These are phyloP conservation scores for Chamaecyparis obtusa DNA, from an alignment of 75 land plant genomes.

Conservation along the genomic window DNA sequence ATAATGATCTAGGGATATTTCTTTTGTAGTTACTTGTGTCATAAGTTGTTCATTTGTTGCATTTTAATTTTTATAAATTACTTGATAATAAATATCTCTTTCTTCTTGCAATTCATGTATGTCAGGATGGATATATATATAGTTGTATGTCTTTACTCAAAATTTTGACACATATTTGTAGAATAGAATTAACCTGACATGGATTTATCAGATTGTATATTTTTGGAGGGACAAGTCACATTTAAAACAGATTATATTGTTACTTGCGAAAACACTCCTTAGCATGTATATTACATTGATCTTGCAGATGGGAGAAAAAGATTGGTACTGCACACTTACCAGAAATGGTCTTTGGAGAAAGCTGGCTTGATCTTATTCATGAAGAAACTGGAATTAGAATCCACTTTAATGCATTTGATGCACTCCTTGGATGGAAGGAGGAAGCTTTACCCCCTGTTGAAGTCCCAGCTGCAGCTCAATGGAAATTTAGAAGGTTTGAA, in stretches of 20 bases:
- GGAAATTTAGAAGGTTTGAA: constrained; percentile 81
- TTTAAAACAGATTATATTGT: neutral
- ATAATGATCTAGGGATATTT: neutral
- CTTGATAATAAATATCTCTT: neutral
- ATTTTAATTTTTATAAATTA: neutral
- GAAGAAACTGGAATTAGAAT: constrained; percentile 63
- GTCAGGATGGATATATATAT: neutral
- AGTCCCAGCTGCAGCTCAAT: constrained; percentile 96
- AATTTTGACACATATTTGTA: neutral
- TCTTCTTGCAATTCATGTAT: neutral
- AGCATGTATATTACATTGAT: neutral
- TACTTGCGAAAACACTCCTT: neutral
- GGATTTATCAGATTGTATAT: neutral
- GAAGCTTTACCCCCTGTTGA: constrained; percentile 91
- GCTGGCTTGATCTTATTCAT: constrained; percentile 70
- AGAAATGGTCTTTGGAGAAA: constrained; percentile 97
- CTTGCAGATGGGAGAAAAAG: constrained; percentile 79
- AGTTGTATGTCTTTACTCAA: neutral
- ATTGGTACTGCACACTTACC: constrained; percentile 82
- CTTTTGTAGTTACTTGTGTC: neutral
- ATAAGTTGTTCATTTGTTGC: neutral
- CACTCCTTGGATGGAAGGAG: constrained; percentile 81
- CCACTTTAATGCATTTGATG: constrained; percentile 91
- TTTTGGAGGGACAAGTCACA: neutral
- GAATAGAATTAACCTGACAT: neutral